Base-by-base conservation (phyloP, 2,329 filamentous ascomycete genomes). In the Hymenoscyphus repandus region DNA sequence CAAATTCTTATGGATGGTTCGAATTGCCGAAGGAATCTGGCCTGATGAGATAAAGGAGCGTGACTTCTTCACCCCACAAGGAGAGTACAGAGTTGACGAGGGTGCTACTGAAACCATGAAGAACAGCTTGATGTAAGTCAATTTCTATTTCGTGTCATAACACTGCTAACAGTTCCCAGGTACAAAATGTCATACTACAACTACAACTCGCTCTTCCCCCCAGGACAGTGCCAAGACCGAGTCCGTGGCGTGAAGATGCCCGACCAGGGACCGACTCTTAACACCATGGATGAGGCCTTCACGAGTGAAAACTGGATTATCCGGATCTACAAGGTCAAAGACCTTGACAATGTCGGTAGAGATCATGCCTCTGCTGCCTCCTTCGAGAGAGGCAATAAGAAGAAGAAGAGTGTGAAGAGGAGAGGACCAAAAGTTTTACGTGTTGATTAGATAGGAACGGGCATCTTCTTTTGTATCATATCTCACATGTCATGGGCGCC, bases 111-210 rank as follows among this genome's bases (percentile, higher is more conserved):
- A 93, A 20, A 90, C 92, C 40, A 99, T 99, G 93, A 93, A 89
- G 77, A 96, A 99, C 81, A 96, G 91, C 72, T 80, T 99, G 78
- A 96, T 97, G 92, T 95, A 79, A 79, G 88, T 20, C 10, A 74
- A 47, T 27, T 27, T 27, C 27, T 34, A 40, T 27, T 13, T 17
- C 37, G 32, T 18, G 20, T 34, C 3, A 38, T 27, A 17, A n/a
- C 27, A 36, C 17, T 52, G 54, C 64, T 68, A 52, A 65, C 52
- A 49, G 50, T 17, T 31, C 41, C 47, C 48, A 96, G 91, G 90
- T 99, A 99, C 82, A 99, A 99, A 80, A 96, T 99, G 91, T 96
- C 90, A 18, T 99, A 99, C 80, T 88, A 99, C 82, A 97, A 97
- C 79, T 99, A 88, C 77, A 82, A 92, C 71, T 74, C 79, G 42